Percentiles rank a stretch among this genome's conserved stretches.
phyloP scores from a whole-genome alignment of 2,329 filamentous ascomycete species.

The Fusarium guadeloupense region DNA sequence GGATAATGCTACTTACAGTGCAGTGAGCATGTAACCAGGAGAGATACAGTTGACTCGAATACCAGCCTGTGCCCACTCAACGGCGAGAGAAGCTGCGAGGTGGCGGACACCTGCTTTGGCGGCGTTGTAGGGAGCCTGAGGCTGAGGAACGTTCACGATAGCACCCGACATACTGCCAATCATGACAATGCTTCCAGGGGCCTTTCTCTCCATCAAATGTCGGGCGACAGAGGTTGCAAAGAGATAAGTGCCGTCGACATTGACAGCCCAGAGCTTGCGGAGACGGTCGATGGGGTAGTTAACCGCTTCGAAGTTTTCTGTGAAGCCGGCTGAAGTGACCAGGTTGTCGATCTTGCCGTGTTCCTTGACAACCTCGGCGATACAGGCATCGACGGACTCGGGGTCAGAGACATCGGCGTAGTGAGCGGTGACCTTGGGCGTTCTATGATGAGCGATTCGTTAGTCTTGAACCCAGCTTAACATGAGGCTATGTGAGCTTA shows the following conservation, averaged over 20 bases:
- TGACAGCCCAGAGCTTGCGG: constrained; percentile 93
- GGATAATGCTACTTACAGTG: constrained; percentile 69
- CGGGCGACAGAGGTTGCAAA: constrained; percentile 86
- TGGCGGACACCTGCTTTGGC: constrained; percentile 93
- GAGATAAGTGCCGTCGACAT: constrained; percentile 90
- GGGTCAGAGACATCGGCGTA: constrained; percentile 87
- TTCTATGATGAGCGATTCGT: constrained; percentile 50
- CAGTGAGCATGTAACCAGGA: constrained; percentile 96
- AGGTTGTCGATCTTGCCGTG: constrained; percentile 90
- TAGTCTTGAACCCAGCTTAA: neutral
- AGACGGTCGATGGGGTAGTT: constrained; percentile 91
- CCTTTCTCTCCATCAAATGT: constrained; percentile 85
- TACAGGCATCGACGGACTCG: constrained; percentile 77
- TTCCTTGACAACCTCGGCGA: constrained; percentile 64
- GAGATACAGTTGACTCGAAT: constrained; percentile 96
- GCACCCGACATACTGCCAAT: constrained; percentile 94
- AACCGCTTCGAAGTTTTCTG: constrained; percentile 93
- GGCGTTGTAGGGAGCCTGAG: constrained; percentile 91
- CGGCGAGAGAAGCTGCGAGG: constrained; percentile 84
- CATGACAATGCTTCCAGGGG: constrained; percentile 86
- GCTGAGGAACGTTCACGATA: constrained; percentile 95
- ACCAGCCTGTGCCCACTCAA: constrained; percentile 89
- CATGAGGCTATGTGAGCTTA: constrained; percentile 48
- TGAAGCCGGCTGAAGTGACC: constrained; percentile 96
- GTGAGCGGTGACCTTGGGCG: constrained; percentile 88